These are phyloP conservation scores for Salicornia ramosissima DNA, from an alignment of 148 eudicot species.

Conservation along the genomic window DNA sequence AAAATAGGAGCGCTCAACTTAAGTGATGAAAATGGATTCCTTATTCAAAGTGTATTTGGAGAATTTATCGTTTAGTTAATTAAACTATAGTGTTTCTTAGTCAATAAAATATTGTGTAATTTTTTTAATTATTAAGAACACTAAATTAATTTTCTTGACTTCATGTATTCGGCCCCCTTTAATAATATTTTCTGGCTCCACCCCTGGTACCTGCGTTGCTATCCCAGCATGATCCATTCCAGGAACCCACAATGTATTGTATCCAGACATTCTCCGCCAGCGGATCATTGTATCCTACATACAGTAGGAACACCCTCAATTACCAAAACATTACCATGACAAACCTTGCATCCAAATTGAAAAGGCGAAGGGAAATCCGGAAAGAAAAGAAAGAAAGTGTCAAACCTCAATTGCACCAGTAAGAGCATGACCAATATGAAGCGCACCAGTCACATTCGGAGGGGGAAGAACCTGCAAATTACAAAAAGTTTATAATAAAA, in stretches of 20 bases:
- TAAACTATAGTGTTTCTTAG: no score
- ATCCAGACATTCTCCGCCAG: slow-evolving; percentile 91
- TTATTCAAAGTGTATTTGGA: no score
- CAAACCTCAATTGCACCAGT: slow-evolving; percentile 82
- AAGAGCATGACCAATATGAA: slow-evolving; percentile 96
- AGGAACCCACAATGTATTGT: slow-evolving; percentile 95
- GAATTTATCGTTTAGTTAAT: no score
- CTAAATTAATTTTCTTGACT: no score
- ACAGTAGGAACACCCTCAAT: slow-evolving; percentile 6
- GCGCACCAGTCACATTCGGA: slow-evolving; percentile 96
- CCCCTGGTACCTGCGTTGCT: slow-evolving; percentile 89
- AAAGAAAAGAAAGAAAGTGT: not conserved
- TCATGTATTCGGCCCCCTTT: no score
- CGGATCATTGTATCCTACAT: slow-evolving; percentile 85
- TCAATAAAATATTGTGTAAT: no score
- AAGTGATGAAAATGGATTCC: no score
- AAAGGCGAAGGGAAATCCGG: not conserved
- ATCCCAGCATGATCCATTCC: slow-evolving; percentile 99
- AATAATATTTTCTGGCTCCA: no score
- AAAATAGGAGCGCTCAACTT: no score
- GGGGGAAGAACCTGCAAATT: slow-evolving; percentile 85
- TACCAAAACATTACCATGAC: not conserved
- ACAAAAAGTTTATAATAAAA: no score
- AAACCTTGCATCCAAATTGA: no score
- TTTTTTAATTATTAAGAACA: no score